Evolutionary conservation across 2,329 filamentous ascomycete species (phyloP).

Genomic region (Mycosphaerelloides madeirae): DNA sequence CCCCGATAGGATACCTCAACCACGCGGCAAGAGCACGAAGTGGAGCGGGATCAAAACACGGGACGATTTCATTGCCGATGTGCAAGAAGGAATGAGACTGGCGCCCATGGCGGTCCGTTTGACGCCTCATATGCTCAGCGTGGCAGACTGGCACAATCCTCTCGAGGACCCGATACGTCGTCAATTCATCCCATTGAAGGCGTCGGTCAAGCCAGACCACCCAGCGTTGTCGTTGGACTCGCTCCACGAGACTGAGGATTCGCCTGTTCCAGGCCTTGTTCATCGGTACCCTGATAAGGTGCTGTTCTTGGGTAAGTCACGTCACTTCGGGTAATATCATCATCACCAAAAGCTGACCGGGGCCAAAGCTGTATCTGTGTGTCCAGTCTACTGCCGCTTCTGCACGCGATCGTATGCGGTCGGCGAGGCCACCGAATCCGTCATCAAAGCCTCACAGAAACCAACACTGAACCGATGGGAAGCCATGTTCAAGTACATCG

Average conservation of each 20-base stretch:
- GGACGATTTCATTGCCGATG: constrained; percentile 52
- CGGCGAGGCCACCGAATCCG: constrained; percentile 51
- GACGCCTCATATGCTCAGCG: constrained; percentile 57
- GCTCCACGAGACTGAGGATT: constrained; percentile 54
- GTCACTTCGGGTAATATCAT: neutral
- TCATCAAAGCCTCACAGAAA: constrained; percentile 35
- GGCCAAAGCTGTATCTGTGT: constrained; percentile 52
- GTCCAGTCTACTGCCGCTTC: constrained; percentile 59
- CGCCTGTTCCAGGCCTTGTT: constrained; percentile 54
- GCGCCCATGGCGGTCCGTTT: constrained; percentile 59
- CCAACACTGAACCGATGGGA: constrained; percentile 49
- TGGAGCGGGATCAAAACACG: constrained; percentile 41
- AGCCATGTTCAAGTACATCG: constrained; percentile 55
- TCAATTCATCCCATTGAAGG: constrained; percentile 57
- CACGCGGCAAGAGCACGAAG: constrained; percentile 17
- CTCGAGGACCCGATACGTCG: constrained; percentile 56
- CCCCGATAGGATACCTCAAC: constrained; percentile 46
- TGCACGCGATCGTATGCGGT: constrained; percentile 60
- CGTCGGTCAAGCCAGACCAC: constrained; percentile 52
- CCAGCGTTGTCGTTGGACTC: constrained; percentile 54
- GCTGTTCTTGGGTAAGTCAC: constrained; percentile 51
- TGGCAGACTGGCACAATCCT: constrained; percentile 56
- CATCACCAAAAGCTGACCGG: constrained; percentile 5
- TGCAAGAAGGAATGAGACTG: constrained; percentile 48
- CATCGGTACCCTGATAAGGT: constrained; percentile 62